Evolutionary conservation across 495 filamentous ascomycete species (phyloP), one percentile per base, ranked within the genome.

Genomic region (Penicillium odoratum): DNA sequence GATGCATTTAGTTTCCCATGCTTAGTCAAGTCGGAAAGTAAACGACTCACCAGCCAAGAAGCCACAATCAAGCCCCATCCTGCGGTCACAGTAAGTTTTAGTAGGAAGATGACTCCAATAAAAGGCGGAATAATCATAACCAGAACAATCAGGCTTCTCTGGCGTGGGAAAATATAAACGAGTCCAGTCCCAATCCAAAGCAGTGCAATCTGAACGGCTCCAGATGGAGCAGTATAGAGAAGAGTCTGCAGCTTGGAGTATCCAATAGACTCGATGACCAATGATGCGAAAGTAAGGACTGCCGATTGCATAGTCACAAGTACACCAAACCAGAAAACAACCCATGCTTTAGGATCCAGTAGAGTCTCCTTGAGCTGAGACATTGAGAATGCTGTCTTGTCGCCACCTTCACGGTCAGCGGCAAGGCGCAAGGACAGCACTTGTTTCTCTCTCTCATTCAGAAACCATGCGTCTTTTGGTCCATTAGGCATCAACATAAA

Each of bases 391-490:
- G 71, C 69, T 5, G 78, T 79, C 50, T 83, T 83, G 67, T 87
- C 84, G 25, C 86, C 77, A 25, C 85, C 85, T 1, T 84, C 85
- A 49, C 79, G 76, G 54, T 87, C 84, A 5, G 69, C 65, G 15
- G 81, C 73, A 47, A 87, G 78, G 4, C 85, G 75, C 34, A 79
- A 74, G 7, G 83, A 71, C 42, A 84, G 75, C 30, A 86, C 59
- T 43, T 73, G 67, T 59, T 81, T 81, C 53, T 86, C 82, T 26
- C 77, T 73, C 9, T 77, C 69, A 26, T 59, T 78, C 15, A 86
- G 76, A 57, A 86, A 86, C 66, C 79, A 82, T 1, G 85, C 84
- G 5, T 81, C 77, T 59, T 84, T 78, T 0, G 83, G 83, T 1
- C 81, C 80, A 61, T 80, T 78, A 0, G 85, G 84, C 67, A 88